phyloP scores from a whole-genome alignment of 1,139 yeast species.

The Blastobotrys petasosporus region DNA sequence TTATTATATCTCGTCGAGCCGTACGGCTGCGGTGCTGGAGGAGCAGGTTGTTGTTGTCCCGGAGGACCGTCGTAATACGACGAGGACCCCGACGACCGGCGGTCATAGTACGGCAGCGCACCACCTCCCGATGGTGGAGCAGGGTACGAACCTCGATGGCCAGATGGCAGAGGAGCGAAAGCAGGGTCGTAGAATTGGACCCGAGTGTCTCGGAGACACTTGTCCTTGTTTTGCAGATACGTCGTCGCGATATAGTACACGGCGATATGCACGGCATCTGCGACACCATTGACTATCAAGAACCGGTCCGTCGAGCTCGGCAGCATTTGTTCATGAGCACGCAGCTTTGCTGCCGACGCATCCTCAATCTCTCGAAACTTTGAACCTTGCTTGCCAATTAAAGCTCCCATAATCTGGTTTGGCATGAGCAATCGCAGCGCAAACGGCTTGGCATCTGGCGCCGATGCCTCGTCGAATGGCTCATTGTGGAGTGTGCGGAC shows the following conservation, averaged over 20 bases:
- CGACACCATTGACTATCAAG: conserved; percentile 68
- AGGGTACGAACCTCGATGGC: background rate
- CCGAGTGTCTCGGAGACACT: conserved; percentile 12
- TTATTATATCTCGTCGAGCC: background rate
- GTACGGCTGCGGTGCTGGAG: conserved; percentile 3
- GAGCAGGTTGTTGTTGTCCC: no score
- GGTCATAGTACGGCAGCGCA: background rate
- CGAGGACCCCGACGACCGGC: background rate
- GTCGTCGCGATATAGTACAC: conserved; percentile 67
- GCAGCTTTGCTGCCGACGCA: conserved; percentile 70
- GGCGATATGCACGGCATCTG: conserved; percentile 84
- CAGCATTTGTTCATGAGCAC: conserved; percentile 69
- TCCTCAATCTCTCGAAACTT: conserved; percentile 80
- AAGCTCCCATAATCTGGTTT: conserved; percentile 73
- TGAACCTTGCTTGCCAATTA: conserved; percentile 75
- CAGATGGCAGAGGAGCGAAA: background rate
- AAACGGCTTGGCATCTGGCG: conserved; percentile 48
- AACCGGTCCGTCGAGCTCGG: conserved; percentile 79
- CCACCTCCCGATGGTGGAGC: background rate
- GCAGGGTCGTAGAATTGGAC: conserved; percentile 19
- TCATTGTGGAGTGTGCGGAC: conserved; percentile 63
- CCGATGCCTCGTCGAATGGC: conserved; percentile 59
- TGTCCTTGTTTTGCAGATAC: conserved; percentile 21
- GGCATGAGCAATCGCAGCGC: conserved; percentile 65
- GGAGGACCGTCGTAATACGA: conserved; percentile 1